phyloP scores from a whole-genome alignment of 2,329 filamentous ascomycete genomes.

The Xylariaceae sp. region DNA sequence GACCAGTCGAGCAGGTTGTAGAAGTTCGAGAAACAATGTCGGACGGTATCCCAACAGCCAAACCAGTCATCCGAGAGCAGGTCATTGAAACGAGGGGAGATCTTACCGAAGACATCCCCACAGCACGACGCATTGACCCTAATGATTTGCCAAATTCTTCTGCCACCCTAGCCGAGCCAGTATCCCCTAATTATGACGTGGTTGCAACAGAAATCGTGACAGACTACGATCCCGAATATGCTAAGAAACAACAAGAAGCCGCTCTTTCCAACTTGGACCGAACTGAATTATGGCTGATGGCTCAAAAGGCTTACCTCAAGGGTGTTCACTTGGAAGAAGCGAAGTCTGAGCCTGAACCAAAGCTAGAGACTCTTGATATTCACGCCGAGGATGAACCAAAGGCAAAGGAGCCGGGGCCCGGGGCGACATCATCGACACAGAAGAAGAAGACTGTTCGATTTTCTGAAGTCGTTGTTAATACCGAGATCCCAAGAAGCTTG shows the following conservation, averaged over 20 bases:
- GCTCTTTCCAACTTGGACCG: conserved; percentile 78
- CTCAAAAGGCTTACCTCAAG: conserved; percentile 77
- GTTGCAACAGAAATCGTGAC: conserved; percentile 66
- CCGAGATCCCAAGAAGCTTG: conserved; percentile 51
- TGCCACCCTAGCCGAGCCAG: conserved; percentile 36
- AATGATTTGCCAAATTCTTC: conserved; percentile 37
- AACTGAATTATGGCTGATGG: conserved; percentile 82
- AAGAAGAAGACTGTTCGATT: conserved; percentile 79
- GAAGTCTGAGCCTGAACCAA: conserved; percentile 39
- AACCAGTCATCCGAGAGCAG: conserved; percentile 50
- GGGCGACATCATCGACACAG: conserved; percentile 30
- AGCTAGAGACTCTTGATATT: conserved; percentile 41
- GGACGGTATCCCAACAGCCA: conserved; percentile 69
- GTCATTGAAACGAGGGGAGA: conserved; percentile 40
- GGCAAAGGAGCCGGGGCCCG: conserved; percentile 31
- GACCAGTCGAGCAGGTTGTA: conserved; percentile 68
- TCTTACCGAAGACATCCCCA: conserved; percentile 33
- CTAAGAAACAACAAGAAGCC: conserved; percentile 70
- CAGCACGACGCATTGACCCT: conserved; percentile 34
- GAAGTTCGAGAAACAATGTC: conserved; percentile 59
- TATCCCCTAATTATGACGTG: conserved; percentile 56
- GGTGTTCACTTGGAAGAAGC: conserved; percentile 60
- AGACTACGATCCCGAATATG: conserved; percentile 76
- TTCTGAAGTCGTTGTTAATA: conserved; percentile 55
- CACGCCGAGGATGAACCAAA: conserved; percentile 37